Evolutionary conservation across 129 eudicot genomes (phyloP).

Genomic region (Flaveria robusta): DNA sequence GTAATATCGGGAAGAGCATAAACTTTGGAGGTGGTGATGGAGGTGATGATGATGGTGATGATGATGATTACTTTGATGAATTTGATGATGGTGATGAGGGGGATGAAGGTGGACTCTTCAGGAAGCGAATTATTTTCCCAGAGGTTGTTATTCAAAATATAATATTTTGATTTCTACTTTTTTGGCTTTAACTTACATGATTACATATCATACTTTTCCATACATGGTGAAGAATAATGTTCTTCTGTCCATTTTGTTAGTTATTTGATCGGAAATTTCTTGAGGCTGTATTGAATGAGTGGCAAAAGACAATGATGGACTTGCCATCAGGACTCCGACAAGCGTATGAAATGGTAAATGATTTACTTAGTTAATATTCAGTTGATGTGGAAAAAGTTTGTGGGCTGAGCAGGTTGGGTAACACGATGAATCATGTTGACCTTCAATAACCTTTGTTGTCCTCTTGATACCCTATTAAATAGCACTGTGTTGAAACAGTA

Average conservation of each 20-base stretch:
- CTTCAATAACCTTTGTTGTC: neutral
- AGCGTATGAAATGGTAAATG: constrained; percentile 90
- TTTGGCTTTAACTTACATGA: neutral
- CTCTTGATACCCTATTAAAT: neutral
- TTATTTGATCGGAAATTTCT: constrained; percentile 85
- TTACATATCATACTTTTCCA: constrained; percentile 1
- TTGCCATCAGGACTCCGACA: constrained; percentile 95
- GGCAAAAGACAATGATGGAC: constrained; percentile 97
- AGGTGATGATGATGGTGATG: constrained; percentile 93
- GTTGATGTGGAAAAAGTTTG: neutral
- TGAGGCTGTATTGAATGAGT: constrained; percentile 91
- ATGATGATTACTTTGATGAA: constrained; percentile 95
- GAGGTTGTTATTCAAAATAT: constrained; percentile 46
- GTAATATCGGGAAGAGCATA: constrained; percentile 77
- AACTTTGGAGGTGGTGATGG: constrained; percentile 96
- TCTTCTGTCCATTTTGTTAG: constrained; percentile 42
- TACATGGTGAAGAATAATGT: constrained; percentile 3
- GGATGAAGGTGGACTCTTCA: constrained; percentile 90
- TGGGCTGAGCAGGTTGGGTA: neutral
- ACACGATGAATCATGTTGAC: neutral
- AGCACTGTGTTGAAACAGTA: neutral
- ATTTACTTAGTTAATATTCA: neutral
- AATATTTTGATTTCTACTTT: neutral
- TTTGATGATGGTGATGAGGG: constrained; percentile 97
- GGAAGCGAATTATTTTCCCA: constrained; percentile 75